These are phyloP conservation scores for Backusella parvicylindrica DNA, from an alignment of 192 early-diverging fungal genomes.

Conservation along the genomic window DNA sequence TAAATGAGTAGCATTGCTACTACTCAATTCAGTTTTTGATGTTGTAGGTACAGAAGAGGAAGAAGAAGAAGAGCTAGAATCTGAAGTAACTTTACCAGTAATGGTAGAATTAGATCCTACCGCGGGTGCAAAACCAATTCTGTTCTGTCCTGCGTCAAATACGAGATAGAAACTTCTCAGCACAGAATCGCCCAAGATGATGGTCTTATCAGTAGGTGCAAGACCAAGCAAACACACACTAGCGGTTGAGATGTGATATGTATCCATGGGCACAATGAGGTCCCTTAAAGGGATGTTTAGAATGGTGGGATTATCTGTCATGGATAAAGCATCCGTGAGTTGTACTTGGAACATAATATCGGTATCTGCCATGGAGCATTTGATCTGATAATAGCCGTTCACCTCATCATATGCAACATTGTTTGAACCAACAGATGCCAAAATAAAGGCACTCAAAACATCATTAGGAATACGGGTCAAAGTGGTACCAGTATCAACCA, in stretches of 20 bases:
- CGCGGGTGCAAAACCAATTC: slow-evolving; percentile 18
- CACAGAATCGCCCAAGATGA: slow-evolving; percentile 18
- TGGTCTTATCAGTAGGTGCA: slow-evolving; percentile 4
- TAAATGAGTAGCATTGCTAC: neutral
- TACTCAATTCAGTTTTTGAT: neutral
- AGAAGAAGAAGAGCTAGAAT: neutral
- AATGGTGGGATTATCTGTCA: neutral
- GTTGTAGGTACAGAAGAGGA: neutral
- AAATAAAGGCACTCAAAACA: neutral
- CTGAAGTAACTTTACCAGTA: neutral
- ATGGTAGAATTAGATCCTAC: neutral
- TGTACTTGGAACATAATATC: neutral
- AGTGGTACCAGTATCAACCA: slow-evolving; percentile 27
- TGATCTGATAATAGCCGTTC: neutral
- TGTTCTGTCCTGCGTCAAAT: slow-evolving; percentile 19
- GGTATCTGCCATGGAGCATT: neutral
- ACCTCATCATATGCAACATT: neutral
- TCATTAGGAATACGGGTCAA: slow-evolving; percentile 10
- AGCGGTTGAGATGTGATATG: neutral
- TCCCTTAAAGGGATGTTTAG: slow-evolving; percentile 11
- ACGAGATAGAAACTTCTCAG: slow-evolving; percentile 17
- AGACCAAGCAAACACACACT: slow-evolving; percentile 15
- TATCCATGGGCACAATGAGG: slow-evolving; percentile 21
- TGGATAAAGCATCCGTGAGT: neutral
- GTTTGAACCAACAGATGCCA: neutral